Evolutionary conservation across 106 monocot genomes (phyloP).

Genomic region (Acorus calamus): DNA sequence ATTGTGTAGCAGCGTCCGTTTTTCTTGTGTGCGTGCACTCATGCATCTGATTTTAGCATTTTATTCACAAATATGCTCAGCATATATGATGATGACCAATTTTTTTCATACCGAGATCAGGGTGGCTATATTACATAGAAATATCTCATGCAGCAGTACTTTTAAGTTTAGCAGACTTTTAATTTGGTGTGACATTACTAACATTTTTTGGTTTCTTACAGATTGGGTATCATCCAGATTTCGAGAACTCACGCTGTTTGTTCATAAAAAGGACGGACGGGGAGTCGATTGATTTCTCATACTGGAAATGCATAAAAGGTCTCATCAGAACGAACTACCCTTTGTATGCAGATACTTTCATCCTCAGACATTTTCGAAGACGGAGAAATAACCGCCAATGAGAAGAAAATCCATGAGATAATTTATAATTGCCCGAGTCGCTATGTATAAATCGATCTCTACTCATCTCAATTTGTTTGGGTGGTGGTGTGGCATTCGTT

Average conservation of each 20-base stretch:
- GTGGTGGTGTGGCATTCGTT: neutral
- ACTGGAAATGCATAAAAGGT: slow-evolving; percentile 95
- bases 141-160: no score
- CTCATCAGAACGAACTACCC: slow-evolving; percentile 88
- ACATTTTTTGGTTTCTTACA: slow-evolving; percentile 11
- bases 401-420: no score
- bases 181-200: neutral
- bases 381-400: slow-evolving; percentile 7
- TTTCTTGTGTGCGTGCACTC: no score
- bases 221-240: slow-evolving; percentile 87
- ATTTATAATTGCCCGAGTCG: no score
- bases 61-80: no score
- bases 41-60: no score
- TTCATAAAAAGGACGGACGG: slow-evolving; percentile 87
- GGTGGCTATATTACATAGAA: neutral
- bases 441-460: no score
- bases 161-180: no score
- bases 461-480: neutral
- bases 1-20: no score
- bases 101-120: neutral
- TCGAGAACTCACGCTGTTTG: slow-evolving; percentile 63
- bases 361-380: slow-evolving; percentile 77
- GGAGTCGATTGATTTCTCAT: slow-evolving; percentile 72
- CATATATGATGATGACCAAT: neutral
- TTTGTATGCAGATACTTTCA: slow-evolving; percentile 79